A percentile compares a stretch with the other conserved stretches of the same genome.
Conservation (phyloP, 1,284 basidiomycete genomes). For the Rhodotorula sp. region DNA sequence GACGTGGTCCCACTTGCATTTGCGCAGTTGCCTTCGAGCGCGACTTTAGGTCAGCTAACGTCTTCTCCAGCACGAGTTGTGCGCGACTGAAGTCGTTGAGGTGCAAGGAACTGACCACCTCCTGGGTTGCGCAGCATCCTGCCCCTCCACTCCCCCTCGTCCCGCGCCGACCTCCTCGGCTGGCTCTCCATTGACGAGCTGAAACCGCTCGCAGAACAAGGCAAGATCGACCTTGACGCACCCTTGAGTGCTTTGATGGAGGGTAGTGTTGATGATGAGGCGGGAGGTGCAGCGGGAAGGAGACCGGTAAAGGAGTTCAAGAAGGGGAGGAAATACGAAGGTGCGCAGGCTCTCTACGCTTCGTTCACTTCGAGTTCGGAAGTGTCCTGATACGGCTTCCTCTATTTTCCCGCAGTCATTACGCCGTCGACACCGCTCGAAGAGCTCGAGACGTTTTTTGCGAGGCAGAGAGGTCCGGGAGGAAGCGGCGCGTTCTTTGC, state of each 20-base stretch:
- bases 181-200: slow-evolving; percentile 33
- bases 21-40: slow-evolving; percentile 31
- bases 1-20: too few relatives aligned
- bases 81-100: too few relatives aligned
- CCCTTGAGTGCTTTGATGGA: background rate
- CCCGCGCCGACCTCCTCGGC: slow-evolving; percentile 24
- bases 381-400: background rate
- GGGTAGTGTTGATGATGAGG: too few relatives aligned
- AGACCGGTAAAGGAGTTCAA: slow-evolving; percentile 18
- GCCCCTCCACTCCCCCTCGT: slow-evolving; percentile 26
- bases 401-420: slow-evolving; percentile 17
- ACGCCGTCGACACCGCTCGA: slow-evolving; percentile 37
- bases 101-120: background rate
- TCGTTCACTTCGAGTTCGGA: background rate
- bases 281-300: background rate
- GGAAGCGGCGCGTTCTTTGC: slow-evolving; percentile 24
- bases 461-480: background rate
- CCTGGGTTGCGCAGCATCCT: slow-evolving; percentile 19
- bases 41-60: slow-evolving; percentile 25
- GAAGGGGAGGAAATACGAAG: slow-evolving; percentile 15
- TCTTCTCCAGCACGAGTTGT: too few relatives aligned
- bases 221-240: slow-evolving; percentile 16
- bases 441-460: slow-evolving; percentile 34
- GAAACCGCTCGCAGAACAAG: slow-evolving; percentile 13
- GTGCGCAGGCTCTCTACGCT: background rate